Evolutionary conservation across 371 early-diverging fungal species (phyloP), one percentile per base, ranked within the genome.

Genomic region (Rhizopus stolonifer): DNA sequence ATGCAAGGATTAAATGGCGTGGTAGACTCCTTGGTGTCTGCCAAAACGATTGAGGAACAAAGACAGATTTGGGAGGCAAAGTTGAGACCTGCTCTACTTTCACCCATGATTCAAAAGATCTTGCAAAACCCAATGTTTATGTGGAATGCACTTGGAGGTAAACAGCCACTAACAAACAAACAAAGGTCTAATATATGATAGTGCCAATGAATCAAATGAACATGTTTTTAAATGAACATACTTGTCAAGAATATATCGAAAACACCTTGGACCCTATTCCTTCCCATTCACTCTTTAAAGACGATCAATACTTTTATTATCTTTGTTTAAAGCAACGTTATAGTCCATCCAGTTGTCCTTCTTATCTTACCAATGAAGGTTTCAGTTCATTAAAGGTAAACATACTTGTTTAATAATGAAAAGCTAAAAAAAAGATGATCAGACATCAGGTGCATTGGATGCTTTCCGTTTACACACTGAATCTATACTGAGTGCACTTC

Each of bases 181-280:
- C 3, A 31, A 34, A 25, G 23, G 2, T 18, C 7, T 9, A 9
- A 11, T 29, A 25, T 33, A 46, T 4, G 43, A 6, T 47, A 77
- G 93, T 93, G 15, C 93, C 93, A 0, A 86, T 88, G 46, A 89
- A 87, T 64, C 93, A 93, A 68, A 88, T 88, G 89, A 88, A 89
- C 34, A 85, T 93, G 91, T 81, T 91, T 45, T 67, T 88, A 50
- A 70, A 82, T 57, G 92, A 93, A 52, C 88, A 90, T 40, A 83
- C 85, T 9, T 85, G 87, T 17, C 82, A 83, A 46, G 82, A 90
- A 50, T 93, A 91, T 62, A 77, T 87, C 49, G 86, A 86, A 47
- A 87, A 91, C 65, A 91, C 93, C 0, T 61, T 93, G 14, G 91
- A 91, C 52, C 90, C 92, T n/a, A 84, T 91, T 24, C 71, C 87